These are phyloP conservation scores for Wallacemonas rigidus DNA, from an alignment of 208 protist species.

Conservation along the genomic window DNA sequence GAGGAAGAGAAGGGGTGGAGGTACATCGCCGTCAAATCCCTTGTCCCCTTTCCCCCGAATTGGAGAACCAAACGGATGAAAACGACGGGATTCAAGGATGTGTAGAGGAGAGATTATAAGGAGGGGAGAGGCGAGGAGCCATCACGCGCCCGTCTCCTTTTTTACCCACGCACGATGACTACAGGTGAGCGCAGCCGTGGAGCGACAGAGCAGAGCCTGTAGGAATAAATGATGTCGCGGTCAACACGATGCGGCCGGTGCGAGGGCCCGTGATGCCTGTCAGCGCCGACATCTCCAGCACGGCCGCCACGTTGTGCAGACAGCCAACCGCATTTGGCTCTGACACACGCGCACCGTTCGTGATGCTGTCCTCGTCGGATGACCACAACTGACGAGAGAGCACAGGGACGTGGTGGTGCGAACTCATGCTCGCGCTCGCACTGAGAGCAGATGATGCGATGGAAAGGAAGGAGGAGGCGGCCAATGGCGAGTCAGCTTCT, in stretches of 20 bases:
- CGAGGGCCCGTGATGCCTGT: neutral
- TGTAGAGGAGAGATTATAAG: neutral
- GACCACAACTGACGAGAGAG: neutral
- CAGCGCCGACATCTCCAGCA: neutral
- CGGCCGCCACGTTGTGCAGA: slow-evolving; percentile 9
- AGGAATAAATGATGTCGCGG: neutral
- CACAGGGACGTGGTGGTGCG: neutral
- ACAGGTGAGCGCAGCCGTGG: slow-evolving; percentile 8
- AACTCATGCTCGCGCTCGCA: neutral
- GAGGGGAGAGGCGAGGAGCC: neutral
- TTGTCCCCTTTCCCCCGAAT: too few relatives aligned
- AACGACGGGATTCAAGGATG: too few relatives aligned
- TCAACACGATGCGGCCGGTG: slow-evolving; percentile 5
- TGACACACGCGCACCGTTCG: neutral
- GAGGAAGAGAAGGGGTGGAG: too few relatives aligned
- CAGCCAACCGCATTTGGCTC: neutral
- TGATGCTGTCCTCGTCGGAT: neutral
- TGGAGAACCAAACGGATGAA: too few relatives aligned
- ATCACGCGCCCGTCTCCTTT: neutral
- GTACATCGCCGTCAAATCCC: too few relatives aligned
- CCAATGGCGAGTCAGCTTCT: neutral
- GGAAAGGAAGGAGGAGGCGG: slow-evolving; percentile 9
- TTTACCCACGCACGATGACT: neutral
- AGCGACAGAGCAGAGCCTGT: neutral
- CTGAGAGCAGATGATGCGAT: slow-evolving; percentile 4